Conservation (phyloP, 805 yeast genomes). For the Cyberlindnera subsufficiens region DNA sequence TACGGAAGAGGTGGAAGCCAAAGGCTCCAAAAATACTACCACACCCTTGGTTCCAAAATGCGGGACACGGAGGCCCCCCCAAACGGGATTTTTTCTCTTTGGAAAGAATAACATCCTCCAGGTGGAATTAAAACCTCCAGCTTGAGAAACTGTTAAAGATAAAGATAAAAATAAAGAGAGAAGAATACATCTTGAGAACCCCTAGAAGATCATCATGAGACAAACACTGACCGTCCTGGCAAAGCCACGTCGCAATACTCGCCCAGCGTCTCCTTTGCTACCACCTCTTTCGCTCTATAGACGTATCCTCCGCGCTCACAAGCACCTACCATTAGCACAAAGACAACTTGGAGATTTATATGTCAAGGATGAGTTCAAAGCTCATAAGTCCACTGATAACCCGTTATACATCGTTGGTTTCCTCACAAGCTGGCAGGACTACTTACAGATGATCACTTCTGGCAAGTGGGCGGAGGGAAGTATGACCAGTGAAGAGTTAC, state of each 20-base stretch:
- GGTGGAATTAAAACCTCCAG: too few species aligned
- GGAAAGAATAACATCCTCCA: too few species aligned
- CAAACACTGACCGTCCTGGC: background rate
- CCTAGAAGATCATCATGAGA: background rate
- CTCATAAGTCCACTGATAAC: slow-evolving; percentile 76
- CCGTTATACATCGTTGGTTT: slow-evolving; percentile 94
- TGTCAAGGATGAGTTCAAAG: slow-evolving; percentile 83
- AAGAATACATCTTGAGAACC: too few species aligned
- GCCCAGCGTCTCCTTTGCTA: slow-evolving; percentile 43
- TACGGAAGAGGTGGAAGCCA: too few species aligned
- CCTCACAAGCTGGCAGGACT: slow-evolving; percentile 91
- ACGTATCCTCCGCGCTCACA: slow-evolving; percentile 79
- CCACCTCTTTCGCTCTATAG: slow-evolving; percentile 82
- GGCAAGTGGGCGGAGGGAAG: slow-evolving; percentile 60
- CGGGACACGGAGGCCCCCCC: too few species aligned
- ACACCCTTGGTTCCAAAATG: too few species aligned
- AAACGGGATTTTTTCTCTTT: too few species aligned
- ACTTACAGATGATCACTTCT: slow-evolving; percentile 51
- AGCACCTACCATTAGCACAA: slow-evolving; percentile 55
- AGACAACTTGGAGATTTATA: slow-evolving; percentile 84
- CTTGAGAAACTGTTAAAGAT: too few species aligned
- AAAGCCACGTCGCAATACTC: slow-evolving; percentile 1
- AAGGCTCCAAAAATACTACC: too few species aligned
- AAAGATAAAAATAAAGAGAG: too few species aligned
- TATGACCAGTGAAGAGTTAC: slow-evolving; percentile 59